These are phyloP conservation scores for Sporothrix phasma DNA, from an alignment of 2,329 filamentous ascomycete species.

Conservation along the genomic window DNA sequence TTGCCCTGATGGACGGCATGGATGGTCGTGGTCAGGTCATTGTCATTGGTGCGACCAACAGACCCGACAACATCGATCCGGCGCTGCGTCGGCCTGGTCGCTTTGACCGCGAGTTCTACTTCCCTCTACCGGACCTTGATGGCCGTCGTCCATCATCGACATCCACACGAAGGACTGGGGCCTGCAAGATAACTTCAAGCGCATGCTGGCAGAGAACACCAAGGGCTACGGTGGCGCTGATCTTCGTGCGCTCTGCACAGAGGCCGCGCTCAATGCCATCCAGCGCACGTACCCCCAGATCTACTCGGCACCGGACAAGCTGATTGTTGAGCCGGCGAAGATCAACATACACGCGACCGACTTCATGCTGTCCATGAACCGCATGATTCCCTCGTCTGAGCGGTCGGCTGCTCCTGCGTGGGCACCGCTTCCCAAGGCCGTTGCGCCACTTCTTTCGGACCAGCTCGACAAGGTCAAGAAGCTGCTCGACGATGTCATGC, in stretches of 20 bases:
- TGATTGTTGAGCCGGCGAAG: conserved; percentile 73
- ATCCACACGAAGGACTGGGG: conserved; percentile 96
- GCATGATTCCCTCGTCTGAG: conserved; percentile 91
- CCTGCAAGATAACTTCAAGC: conserved; percentile 67
- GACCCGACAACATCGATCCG: conserved; percentile 91
- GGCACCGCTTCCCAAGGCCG: conserved; percentile 63
- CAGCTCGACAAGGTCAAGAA: conserved; percentile 61
- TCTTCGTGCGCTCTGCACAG: conserved; percentile 84
- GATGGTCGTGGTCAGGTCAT: conserved; percentile 97
- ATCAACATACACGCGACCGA: conserved; percentile 87
- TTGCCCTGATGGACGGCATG: conserved; percentile 96
- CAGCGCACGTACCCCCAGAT: conserved; percentile 95
- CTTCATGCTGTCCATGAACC: conserved; percentile 95
- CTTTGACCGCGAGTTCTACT: conserved; percentile 97
- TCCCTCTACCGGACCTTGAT: conserved; percentile 75
- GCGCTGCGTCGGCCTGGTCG: conserved; percentile 88
- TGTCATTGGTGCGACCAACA: conserved; percentile 96
- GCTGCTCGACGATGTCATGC: conserved; percentile 65
- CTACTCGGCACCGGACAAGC: conserved; percentile 80
- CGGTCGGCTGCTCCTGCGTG: conserved; percentile 78
- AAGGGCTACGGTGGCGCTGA: conserved; percentile 94
- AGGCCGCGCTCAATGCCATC: conserved; percentile 90
- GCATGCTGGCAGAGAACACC: conserved; percentile 73
- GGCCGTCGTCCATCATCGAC: conserved; percentile 80
- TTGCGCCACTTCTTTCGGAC: conserved; percentile 70